Base-by-base conservation (phyloP, 176 grass and related monocot species). In the Ampelocalamus luodianensis region DNA sequence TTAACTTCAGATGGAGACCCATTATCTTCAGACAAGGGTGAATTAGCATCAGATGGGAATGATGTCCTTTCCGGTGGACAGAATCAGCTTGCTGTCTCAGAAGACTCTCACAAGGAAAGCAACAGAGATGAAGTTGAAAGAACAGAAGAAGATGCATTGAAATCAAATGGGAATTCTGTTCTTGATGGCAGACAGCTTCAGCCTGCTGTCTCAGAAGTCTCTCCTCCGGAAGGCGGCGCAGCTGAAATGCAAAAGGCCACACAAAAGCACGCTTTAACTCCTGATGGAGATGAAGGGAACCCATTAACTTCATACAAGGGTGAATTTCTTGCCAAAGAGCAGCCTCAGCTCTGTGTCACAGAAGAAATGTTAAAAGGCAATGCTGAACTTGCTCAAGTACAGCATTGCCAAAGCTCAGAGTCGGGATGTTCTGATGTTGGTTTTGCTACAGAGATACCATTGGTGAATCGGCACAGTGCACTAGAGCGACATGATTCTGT, bases 321-420 rank as follows among this genome's bases (percentile, higher is more conserved):
- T 83, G 78, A 56, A 37, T 37, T 22, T 78, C 65, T 72, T 71
- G 10, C 56, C 15, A 54, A 63, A 64, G 71, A 85, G 32, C 78
- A 85, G 83, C 13, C 17, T 81, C 77, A 51, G 54, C n/a, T 16
- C 16, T 69, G 51, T 89, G 49, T 22, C 36, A 36, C 46, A 68
- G 53, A 71, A 59, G 44, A 83, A 14, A 68, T 72, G 17, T 38
- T 89, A 42, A 71, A 79, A 51, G 86, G 18, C 65, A 88, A 13
- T 77, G 77, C 40, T 55, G 80, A 89, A 67, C 44, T 87, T 78
- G 12, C 44, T 85, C 58, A 83, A 68, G 84, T 55, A 34, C 44
- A 45, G 7, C 83, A 68, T 23, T 80, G 66, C 56, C 70, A 86
- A 79, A 91, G 65, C 11, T 43, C 77, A 23, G 45, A 78, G 46